Base-by-base conservation (phyloP, 805 yeast species). In the Cyberlindnera meyerae region DNA sequence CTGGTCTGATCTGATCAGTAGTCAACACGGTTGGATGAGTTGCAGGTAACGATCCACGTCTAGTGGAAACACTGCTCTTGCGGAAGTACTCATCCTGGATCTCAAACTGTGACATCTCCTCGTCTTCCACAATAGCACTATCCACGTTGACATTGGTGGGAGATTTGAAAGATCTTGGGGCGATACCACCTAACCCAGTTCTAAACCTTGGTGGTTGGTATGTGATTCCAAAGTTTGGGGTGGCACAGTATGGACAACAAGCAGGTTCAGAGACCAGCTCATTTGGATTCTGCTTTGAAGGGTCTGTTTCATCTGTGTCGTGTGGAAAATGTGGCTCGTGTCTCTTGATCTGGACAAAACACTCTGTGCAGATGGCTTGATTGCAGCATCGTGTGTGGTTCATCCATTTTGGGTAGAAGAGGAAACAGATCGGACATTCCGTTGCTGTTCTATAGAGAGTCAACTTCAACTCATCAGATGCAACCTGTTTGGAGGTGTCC, bases 401-500 rank as follows among this genome's bases (percentile, higher is more conserved):
- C 43, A 89, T 60, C 49, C 77, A 74, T 18, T 73, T 69, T 1
- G 97, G 97, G 60, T 81, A 88, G 55, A 73, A 85, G 8, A 93
- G 68, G 57, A 90, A 90, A 56, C 98, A 90, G 46, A 90, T 90
- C 8, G 98, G 97, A 57, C 98, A 90, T 52, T 93, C 98, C 21
- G 71, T 62, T 4, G 86, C 77, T 39, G 75, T 63, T 36, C 76
- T 64, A 63, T 90, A 90, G 15, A 90, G 62, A 37, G 68, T 60
- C 33, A 81, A 61, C 38, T 77, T 67, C 38, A 82, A 60, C 28
- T 63, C 64, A 28, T 58, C 43, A 45, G 59, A 66, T n/a, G 55
- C 52, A 15, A 55, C 46, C 36, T 69, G 70, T 46, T 62, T 64
- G 15, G 60, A 54, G 31, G 58, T 57, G 41, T 55, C 66, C 9